Percentiles rank a stretch among this genome's conserved stretches.
phyloP scores from a whole-genome alignment of 352 stramenopile genomes.

The Halophytophthora batemanensis region DNA sequence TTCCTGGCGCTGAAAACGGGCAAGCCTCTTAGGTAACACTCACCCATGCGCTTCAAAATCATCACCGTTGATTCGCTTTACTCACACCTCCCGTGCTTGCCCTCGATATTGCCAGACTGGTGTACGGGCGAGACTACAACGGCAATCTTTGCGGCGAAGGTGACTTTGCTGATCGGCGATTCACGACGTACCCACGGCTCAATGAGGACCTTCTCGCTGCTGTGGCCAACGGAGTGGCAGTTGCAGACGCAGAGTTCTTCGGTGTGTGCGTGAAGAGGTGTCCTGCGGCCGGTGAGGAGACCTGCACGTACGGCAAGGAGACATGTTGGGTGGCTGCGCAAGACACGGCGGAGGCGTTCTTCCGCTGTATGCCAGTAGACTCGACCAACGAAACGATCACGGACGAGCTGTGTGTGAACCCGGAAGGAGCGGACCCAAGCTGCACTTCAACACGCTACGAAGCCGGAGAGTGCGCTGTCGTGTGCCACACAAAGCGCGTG shows the following conservation, averaged over 20 bases:
- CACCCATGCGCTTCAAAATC: background rate
- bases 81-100: conserved; percentile 1
- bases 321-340: conserved; percentile 66
- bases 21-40: conserved; percentile 46
- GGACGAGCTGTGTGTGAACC: conserved; percentile 59
- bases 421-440: conserved; percentile 40
- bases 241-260: conserved; percentile 69
- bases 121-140: conserved; percentile 84
- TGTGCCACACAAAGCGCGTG: conserved; percentile 68
- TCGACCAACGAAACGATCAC: conserved; percentile 61
- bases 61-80: background rate
- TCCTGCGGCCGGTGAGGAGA: conserved; percentile 38
- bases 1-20: conserved; percentile 63
- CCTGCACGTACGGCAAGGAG: conserved; percentile 68
- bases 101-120: conserved; percentile 29
- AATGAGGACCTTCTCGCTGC: conserved; percentile 74
- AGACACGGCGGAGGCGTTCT: conserved; percentile 53
- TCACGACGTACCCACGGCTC: conserved; percentile 78
- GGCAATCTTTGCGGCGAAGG: conserved; percentile 73
- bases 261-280: conserved; percentile 72
- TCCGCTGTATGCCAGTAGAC: conserved; percentile 72
- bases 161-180: conserved; percentile 25
- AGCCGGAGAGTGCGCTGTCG: conserved; percentile 26
- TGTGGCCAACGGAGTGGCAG: conserved; percentile 27
- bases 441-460: conserved; percentile 46